Base-by-base conservation (phyloP, 2,329 filamentous ascomycete genomes). In the Fusarium piperis region DNA sequence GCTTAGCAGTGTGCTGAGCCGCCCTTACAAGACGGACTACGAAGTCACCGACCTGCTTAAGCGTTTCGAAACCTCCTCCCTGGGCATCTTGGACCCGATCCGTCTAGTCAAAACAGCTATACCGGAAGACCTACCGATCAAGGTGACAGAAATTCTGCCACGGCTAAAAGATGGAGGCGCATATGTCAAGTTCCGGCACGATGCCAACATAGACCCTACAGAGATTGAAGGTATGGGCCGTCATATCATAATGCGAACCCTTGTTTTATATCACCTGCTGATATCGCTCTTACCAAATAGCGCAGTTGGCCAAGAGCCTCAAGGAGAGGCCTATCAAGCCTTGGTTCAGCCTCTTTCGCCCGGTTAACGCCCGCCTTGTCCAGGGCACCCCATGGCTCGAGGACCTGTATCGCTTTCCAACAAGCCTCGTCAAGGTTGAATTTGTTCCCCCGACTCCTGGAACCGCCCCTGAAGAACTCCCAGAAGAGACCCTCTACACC, bases 311-410 rank as follows among this genome's bases (percentile, higher is more conserved):
- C 26, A 83, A 89, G 33, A 87, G 92, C 70, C 84, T 98, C 2
- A 83, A 87, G 63, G 85, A 94, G 66, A 87, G 91, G 16, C 92
- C 92, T 0, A 88, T 97, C 38, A 93, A 91, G 67, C 95, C 95
- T 3, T 97, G 95, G 93, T 98, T 96, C 84, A 97, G 92, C 74
- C 94, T 94, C 0, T 91, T 97, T 71, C 87, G 89, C 23, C 83
- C 87, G 15, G 91, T 97, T 63, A 88, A 89, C 55, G 90, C 91
- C 4, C 90, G 90, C 26, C 83, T 94, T 8, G 96, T 99, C 3
- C 86, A 90, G 62, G 96, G 96, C 11, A 90, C 91, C 23, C 96
- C 96, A 0, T 99, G 96, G 96, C 88, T 98, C 3, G 96, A 98
- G 78, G 96, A 99, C 78, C 84, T 99, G 30, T 93, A 94, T 74